phyloP scores from a whole-genome alignment of 257 asterid genomes.

The Solanum bukasovii region DNA sequence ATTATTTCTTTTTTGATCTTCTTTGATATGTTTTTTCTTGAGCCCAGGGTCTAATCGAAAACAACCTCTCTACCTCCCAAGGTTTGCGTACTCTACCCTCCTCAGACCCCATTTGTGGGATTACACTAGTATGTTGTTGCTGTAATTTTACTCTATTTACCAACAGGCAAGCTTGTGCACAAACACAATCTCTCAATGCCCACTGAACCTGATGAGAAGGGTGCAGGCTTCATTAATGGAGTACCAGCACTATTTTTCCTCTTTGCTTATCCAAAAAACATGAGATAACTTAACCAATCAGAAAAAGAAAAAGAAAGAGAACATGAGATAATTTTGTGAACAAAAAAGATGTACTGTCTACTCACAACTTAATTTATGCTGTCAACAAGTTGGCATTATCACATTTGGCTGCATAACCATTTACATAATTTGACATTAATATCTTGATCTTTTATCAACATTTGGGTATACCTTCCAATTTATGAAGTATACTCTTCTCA shows the following conservation, averaged over 20 bases:
- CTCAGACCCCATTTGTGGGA: neutral
- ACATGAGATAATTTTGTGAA: neutral
- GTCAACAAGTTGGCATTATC: neutral
- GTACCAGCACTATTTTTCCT: neutral
- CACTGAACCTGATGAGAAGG: neutral
- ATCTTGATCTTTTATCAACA: neutral
- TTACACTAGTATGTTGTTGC: neutral
- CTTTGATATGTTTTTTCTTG: neutral
- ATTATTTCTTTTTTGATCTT: neutral
- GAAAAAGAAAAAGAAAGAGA: neutral
- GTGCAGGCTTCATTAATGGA: neutral
- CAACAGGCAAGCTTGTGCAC: neutral
- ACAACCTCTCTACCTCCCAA: neutral
- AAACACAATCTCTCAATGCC: neutral
- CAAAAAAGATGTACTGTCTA: neutral
- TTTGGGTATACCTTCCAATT: neutral
- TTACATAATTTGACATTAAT: neutral
- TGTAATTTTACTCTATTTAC: neutral
- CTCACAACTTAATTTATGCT: neutral
- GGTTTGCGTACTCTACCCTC: neutral
- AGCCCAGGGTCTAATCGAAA: neutral
- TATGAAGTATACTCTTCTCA: neutral
- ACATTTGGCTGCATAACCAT: neutral
- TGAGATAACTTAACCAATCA: neutral
- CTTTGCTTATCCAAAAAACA: neutral